A percentile compares a stretch with the other conserved stretches of the same genome.
Conservation (phyloP, 1,284 basidiomycete genomes). For the Boletellus deceptivus region DNA sequence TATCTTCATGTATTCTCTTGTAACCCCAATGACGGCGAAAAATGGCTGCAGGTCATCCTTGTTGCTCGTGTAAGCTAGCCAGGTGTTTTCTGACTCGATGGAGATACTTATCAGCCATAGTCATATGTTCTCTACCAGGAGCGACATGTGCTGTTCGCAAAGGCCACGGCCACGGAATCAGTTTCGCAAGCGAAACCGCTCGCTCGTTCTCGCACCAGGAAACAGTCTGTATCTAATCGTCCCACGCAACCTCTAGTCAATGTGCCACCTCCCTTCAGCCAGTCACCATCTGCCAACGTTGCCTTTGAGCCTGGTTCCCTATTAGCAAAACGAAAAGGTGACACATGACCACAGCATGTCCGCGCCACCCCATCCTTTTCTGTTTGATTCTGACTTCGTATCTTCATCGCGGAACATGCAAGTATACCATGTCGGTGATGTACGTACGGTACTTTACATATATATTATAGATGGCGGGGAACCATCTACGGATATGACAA, state of each 20-base stretch:
- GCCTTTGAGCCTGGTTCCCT: constrained; percentile 69
- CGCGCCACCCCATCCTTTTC: not conserved
- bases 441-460: constrained; percentile 25
- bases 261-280: constrained; percentile 36
- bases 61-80: constrained; percentile 64
- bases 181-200: constrained; percentile 31
- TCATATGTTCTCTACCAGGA: constrained; percentile 81
- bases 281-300: constrained; percentile 32
- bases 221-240: constrained; percentile 32
- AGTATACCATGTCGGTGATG: constrained; percentile 19
- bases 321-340: constrained; percentile 47
- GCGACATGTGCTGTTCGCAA: constrained; percentile 59
- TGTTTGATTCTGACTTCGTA: not conserved
- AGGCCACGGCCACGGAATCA: constrained; percentile 40
- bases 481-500: constrained; percentile 1
- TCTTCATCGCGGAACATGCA: constrained; percentile 1
- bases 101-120: constrained; percentile 37
- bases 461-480: constrained; percentile 18
- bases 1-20: constrained; percentile 83
- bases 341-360: constrained; percentile 12
- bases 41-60: constrained; percentile 71
- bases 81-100: not conserved
- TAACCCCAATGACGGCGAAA: constrained; percentile 64
- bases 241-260: constrained; percentile 33
- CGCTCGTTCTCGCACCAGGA: constrained; percentile 31